Evolutionary conservation across 768 basidiomycete genomes (phyloP), one percentile per base, ranked within the genome.

Genomic region (Crucibulum laeve): DNA sequence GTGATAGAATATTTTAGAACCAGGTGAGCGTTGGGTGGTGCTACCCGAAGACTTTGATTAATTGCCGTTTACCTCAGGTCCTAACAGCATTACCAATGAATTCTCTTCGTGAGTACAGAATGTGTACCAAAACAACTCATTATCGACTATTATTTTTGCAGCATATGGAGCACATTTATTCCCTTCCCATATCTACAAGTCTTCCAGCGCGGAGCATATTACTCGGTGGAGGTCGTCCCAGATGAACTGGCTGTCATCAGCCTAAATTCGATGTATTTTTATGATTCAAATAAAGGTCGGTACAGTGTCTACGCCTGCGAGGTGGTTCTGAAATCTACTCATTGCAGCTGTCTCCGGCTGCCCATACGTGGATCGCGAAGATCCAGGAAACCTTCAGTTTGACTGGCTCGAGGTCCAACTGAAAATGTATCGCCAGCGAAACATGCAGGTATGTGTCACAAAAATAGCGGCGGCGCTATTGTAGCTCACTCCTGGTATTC

Each of bases 331-430:
- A 43, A 38, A 26, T 45, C 24, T 56, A 17, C 21, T 56, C 32
- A 19, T 40, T 42, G 14, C 50, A 91, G 90, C 83, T 51, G 87
- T 89, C 32, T 76, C 79, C 52, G 90, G 90, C 13, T 92, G 91
- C 57, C 65, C 67, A 43, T 80, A 71, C 53, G 64, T 62, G 32
- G 77, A 80, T 25, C 71, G 67, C 15, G 73, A 79, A 23, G 91
- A 95, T 59, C 87, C 92, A n/a, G 92, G 92, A 37, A 90, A 90
- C 50, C 70, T 91, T 19, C 73, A 96, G 57, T 73, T 94, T 52
- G 87, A 91, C 60, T 96, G 92, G 92, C 71, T 96, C 10, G 89
- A 90, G 47, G 88, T 88, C 2, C 91, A 92, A 61, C 68, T 96
- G 15, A 65, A 77, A 38, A 65, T 62, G 44, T 91, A 83, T 60